Evolutionary conservation across 2,329 filamentous ascomycete species (phyloP).

Genomic region (Xylaria sp.): DNA sequence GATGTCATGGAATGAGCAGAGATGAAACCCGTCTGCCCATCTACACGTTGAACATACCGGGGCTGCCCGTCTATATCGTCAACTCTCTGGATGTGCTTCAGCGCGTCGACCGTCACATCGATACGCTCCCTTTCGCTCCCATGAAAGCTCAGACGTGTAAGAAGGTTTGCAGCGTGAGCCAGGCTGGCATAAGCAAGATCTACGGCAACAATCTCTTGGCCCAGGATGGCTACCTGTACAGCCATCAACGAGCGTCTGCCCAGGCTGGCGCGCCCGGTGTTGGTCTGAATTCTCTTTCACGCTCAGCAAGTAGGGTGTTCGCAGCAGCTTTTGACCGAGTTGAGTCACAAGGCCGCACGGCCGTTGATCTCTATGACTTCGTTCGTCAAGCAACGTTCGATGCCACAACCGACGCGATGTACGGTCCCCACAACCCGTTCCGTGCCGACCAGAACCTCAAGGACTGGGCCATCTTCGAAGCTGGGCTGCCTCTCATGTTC

Average conservation of each 20-base stretch:
- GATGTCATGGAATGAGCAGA: too few species aligned
- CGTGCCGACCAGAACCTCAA: too few species aligned
- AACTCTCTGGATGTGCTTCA: neutral
- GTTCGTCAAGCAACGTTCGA: neutral
- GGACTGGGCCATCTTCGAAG: neutral
- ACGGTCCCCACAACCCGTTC: neutral
- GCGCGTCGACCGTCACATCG: neutral
- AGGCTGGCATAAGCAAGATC: neutral
- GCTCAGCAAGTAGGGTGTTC: neutral
- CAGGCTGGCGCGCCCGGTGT: too few species aligned
- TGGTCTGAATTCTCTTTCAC: neutral
- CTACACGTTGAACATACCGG: neutral
- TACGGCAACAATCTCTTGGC: neutral
- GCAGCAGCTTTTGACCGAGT: neutral
- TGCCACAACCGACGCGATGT: neutral
- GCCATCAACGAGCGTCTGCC: neutral
- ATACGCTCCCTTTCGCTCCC: neutral
- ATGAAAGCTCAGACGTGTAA: neutral
- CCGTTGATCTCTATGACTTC: neutral
- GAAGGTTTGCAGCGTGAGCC: neutral
- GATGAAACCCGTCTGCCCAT: neutral
- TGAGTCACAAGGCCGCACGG: too few species aligned
- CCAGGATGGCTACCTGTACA: neutral
- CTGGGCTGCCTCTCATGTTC: neutral
- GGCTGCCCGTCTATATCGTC: neutral